Conservation (phyloP, 805 yeast species). For the Candida pseudoglaebosa region DNA sequence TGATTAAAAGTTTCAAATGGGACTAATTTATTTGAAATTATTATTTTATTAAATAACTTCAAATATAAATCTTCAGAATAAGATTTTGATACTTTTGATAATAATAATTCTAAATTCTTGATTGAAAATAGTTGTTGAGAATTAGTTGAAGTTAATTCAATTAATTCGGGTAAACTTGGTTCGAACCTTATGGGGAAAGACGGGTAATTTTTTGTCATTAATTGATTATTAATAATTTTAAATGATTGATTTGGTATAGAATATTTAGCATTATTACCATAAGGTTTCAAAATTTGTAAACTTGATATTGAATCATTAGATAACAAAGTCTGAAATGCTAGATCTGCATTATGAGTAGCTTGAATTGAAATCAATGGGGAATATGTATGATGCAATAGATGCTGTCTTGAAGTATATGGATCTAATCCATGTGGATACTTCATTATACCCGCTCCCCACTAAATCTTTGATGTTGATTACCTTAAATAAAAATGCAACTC, state of each 20-base stretch:
- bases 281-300: constrained; percentile 49
- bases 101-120: constrained; percentile 30
- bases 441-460: constrained; percentile 8
- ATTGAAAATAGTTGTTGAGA: constrained; percentile 33
- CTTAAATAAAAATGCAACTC: not conserved
- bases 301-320: constrained; percentile 33
- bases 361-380: constrained; percentile 52
- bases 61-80: constrained; percentile 42
- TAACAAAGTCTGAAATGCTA: constrained; percentile 38
- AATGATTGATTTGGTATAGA: constrained; percentile 37
- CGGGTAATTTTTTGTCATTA: constrained; percentile 45
- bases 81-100: constrained; percentile 14
- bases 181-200: constrained; percentile 58
- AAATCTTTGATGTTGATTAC: not conserved
- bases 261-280: constrained; percentile 51
- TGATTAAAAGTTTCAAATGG: constrained; percentile 86
- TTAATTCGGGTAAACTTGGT: constrained; percentile 34
- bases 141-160: constrained; percentile 16
- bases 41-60: constrained; percentile 52
- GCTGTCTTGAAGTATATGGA: constrained; percentile 38
- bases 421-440: constrained; percentile 33
- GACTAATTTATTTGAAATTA: constrained; percentile 57
- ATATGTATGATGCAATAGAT: constrained; percentile 41
- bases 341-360: constrained; percentile 44
- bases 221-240: constrained; percentile 49